Evolutionary conservation across 78 protist genomes (phyloP).

Genomic region (Tieghemostelium lacteum): DNA sequence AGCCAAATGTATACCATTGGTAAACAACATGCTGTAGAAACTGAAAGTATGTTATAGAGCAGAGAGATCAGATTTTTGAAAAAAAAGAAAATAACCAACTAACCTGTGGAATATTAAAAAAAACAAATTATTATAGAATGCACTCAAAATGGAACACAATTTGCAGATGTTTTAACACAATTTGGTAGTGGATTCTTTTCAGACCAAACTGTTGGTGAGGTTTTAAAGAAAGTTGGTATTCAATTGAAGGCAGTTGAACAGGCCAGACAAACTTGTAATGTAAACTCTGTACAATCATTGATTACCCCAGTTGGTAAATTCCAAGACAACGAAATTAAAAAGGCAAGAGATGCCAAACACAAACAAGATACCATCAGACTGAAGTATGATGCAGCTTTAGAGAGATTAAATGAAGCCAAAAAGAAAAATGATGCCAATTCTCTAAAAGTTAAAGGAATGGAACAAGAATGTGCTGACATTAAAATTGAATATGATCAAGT

Average conservation of each 20-base stretch:
- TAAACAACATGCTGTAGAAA: constrained; percentile 42
- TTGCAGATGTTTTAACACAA: constrained; percentile 54
- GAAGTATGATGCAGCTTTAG: constrained; percentile 44
- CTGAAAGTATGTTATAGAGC: constrained; percentile 32
- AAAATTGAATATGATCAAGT: constrained; percentile 61
- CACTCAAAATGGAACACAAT: constrained; percentile 32
- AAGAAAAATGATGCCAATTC: constrained; percentile 66
- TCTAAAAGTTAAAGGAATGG: constrained; percentile 48
- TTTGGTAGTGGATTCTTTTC: constrained; percentile 35
- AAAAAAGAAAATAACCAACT: too few species aligned
- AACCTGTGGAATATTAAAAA: too few species aligned
- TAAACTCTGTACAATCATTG: constrained; percentile 44
- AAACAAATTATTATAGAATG: constrained; percentile 8
- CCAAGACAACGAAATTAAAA: constrained; percentile 65
- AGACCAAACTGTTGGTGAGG: not conserved
- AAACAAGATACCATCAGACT: constrained; percentile 49
- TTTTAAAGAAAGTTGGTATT: constrained; percentile 26
- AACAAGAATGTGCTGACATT: constrained; percentile 52
- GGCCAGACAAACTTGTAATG: constrained; percentile 61
- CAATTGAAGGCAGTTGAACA: constrained; percentile 67
- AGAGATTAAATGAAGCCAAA: constrained; percentile 19
- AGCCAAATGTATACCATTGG: constrained; percentile 13
- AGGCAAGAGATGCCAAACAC: constrained; percentile 64
- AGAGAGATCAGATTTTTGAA: too few species aligned
- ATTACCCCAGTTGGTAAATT: constrained; percentile 63